Base-by-base conservation (phyloP, 352 stramenopile genomes). In the Phytophthora cactorum region DNA sequence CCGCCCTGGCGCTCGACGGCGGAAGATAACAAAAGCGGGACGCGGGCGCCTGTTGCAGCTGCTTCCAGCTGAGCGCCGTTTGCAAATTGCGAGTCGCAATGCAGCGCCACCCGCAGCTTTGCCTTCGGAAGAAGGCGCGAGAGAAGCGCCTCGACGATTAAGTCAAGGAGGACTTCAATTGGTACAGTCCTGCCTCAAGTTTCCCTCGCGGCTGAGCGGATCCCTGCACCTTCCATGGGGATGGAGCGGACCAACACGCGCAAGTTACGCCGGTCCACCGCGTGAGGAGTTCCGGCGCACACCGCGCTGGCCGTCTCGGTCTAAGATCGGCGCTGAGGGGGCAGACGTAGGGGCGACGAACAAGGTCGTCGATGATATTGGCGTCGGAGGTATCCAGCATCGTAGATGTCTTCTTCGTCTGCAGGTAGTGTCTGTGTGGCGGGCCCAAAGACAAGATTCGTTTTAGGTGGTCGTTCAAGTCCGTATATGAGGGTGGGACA, bases 11-110 rank as follows among this genome's bases (percentile, higher is more conserved):
- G 36, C 47, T 70, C 28, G 38, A 66, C 63, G 63, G 56, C 15
- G 57, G 64, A 71, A 71, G 44, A 61, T 27, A 57, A 67, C 64
- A 71, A 66, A 71, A 62, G 57, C 43, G 38, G 64, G 64, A 22
- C 49, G 56, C 45, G 31, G 47, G 51, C n/a, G 38, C 25, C 41
- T 34, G 14, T 52, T 15, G 63, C 63, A 71, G 63, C 63, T 71
- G 63, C 55, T 56, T 41, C 61, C 63, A 65, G 36, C 36, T n/a
- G 36, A 43, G 36, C 36, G 55, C 63, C 58, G 60, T 10, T 12
- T 15, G n/a, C 55, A 22, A 22, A 22, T 22, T 22, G 22, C 22
- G 22, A 22, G 22, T 22, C 17, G 47, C 57, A 66, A 67, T 71
- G 63, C 62, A 9, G 62, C 63, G 64, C 27, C 25, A n/a, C 45